These are phyloP conservation scores for Tinospora cordifolia DNA, from an alignment of 164 flowering plant species.

Conservation along the genomic window DNA sequence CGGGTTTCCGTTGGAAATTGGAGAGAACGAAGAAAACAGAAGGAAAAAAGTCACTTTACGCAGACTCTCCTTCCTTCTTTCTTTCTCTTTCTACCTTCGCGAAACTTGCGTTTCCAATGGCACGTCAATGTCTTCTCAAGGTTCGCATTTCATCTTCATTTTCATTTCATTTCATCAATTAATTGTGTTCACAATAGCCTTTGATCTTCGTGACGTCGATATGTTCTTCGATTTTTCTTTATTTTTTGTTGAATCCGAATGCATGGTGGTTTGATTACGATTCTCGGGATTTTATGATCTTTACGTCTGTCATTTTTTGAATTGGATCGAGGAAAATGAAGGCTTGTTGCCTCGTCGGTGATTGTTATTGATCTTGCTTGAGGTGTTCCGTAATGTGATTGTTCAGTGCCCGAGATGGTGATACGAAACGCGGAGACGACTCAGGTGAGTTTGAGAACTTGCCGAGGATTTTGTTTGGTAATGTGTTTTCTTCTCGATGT, in stretches of 20 bases:
- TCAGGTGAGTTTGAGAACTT: constrained; percentile 7
- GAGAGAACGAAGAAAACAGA: background rate
- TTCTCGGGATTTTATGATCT: background rate
- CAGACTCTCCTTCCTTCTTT: background rate
- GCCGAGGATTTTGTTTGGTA: background rate
- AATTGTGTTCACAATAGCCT: background rate
- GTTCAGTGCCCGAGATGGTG: constrained; percentile 14
- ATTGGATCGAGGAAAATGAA: too few relatives aligned
- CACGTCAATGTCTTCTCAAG: background rate
- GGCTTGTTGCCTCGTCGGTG: background rate
- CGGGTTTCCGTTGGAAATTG: constrained; percentile 17
- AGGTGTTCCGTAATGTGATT: constrained; percentile 10
- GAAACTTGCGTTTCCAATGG: background rate
- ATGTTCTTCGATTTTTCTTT: constrained; percentile 1
- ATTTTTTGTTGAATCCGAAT: background rate
- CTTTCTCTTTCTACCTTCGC: background rate
- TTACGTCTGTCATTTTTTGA: too few relatives aligned
- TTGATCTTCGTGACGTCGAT: too few relatives aligned
- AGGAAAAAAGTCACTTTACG: background rate
- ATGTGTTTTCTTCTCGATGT: background rate
- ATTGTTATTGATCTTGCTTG: background rate
- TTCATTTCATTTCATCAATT: background rate
- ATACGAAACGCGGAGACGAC: constrained; percentile 13
- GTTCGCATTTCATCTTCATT: background rate
- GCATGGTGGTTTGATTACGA: background rate